Evolutionary conservation across 352 stramenopile species (phyloP).

Genomic region (Globisporangium nunn): DNA sequence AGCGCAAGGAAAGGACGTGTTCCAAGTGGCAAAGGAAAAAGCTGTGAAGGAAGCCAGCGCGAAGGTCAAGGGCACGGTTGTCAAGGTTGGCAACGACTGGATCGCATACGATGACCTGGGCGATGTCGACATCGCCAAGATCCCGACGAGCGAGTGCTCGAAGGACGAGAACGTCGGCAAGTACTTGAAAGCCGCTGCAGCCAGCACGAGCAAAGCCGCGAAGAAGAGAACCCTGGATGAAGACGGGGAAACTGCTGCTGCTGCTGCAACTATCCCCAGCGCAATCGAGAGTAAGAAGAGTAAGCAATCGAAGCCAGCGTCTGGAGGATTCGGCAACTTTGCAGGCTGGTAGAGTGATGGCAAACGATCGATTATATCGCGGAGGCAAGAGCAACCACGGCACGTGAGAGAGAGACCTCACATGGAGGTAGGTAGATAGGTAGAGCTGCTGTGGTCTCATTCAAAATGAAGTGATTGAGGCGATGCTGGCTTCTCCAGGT

Average conservation of each 20-base stretch:
- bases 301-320: slow-evolving; percentile 25
- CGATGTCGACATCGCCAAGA: slow-evolving; percentile 41
- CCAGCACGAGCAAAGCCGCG: not conserved
- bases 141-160: slow-evolving; percentile 28
- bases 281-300: slow-evolving; percentile 75
- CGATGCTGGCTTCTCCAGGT: not conserved
- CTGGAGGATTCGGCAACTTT: slow-evolving; percentile 72
- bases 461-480: not conserved
- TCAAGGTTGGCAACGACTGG: slow-evolving; percentile 77
- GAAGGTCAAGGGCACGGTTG: slow-evolving; percentile 55
- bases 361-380: no score
- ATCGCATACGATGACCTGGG: slow-evolving; percentile 70
- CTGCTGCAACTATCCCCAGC: slow-evolving; percentile 18
- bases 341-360: slow-evolving; percentile 42
- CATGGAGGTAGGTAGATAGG: not conserved
- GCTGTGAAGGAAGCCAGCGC: slow-evolving; percentile 35
- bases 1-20: slow-evolving; percentile 43
- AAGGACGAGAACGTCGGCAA: slow-evolving; percentile 63
- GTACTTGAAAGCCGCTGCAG: slow-evolving; percentile 35
- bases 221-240: slow-evolving; percentile 23
- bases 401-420: no score
- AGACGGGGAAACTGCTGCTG: not conserved
- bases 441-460: not conserved
- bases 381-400: no score
- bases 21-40: slow-evolving; percentile 47